Conservation (phyloP, 495 filamentous ascomycete species). For the Neurospora intermedia region DNA sequence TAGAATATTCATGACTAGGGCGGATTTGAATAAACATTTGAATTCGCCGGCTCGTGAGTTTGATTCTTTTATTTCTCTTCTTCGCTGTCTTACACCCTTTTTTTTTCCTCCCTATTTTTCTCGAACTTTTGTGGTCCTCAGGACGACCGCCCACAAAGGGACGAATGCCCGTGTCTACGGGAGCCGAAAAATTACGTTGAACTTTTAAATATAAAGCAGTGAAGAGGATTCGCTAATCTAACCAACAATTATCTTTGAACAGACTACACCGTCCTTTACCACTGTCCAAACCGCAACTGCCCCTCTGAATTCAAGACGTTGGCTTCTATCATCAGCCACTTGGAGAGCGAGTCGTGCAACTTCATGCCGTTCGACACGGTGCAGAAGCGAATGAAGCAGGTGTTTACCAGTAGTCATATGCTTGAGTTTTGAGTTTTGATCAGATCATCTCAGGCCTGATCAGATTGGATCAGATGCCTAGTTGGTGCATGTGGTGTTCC, state of each 20-base stretch:
- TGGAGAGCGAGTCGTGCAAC: slow-evolving; percentile 44
- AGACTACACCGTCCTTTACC: slow-evolving; percentile 41
- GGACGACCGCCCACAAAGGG: neutral
- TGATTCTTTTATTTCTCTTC: neutral
- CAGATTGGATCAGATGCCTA: no score
- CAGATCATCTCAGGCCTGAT: no score
- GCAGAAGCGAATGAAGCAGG: slow-evolving; percentile 13
- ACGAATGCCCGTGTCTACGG: neutral
- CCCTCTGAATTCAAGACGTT: slow-evolving; percentile 35
- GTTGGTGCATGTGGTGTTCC: neutral
- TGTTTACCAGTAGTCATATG: slow-evolving; percentile 8
- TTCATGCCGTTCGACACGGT: slow-evolving; percentile 40
- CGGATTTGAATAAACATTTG: slow-evolving; percentile 13
- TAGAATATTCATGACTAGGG: neutral
- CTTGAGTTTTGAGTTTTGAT: slow-evolving; percentile 2
- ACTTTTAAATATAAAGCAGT: no score
- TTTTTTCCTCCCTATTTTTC: no score
- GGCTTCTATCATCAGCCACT: slow-evolving; percentile 41
- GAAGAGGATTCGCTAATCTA: neutral
- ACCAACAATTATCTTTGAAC: neutral
- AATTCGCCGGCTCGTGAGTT: slow-evolving; percentile 18
- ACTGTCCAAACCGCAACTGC: slow-evolving; percentile 39
- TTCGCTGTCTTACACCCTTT: neutral
- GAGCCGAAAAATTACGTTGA: neutral
- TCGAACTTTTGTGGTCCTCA: neutral